Conservation (phyloP, 306 rosid genomes). For the Lagenaria siceraria region DNA sequence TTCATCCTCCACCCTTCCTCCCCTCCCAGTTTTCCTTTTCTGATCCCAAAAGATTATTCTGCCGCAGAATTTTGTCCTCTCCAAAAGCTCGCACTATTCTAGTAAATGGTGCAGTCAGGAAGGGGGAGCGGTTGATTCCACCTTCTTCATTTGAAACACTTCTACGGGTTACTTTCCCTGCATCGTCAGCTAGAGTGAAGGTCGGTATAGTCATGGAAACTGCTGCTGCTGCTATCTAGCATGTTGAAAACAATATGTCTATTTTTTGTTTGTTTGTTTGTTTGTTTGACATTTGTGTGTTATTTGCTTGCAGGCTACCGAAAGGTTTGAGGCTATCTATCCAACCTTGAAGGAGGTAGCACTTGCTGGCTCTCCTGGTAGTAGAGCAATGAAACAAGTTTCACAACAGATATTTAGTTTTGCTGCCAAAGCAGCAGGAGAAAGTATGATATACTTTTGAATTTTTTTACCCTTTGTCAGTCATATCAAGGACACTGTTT, state of each 20-base stretch:
- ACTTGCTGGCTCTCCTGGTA: conserved; percentile 73
- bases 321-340: conserved; percentile 81
- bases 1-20: neutral
- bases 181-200: conserved; percentile 67
- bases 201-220: conserved; percentile 23
- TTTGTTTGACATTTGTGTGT: neutral
- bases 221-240: neutral
- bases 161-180: conserved; percentile 56
- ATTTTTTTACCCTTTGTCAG: neutral
- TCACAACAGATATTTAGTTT: conserved; percentile 61
- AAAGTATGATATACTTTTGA: conserved; percentile 32
- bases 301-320: conserved; percentile 58
- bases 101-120: conserved; percentile 78
- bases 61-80: conserved; percentile 57
- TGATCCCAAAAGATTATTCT: neutral
- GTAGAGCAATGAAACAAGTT: conserved; percentile 90
- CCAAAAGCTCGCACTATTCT: conserved; percentile 76
- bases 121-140: conserved; percentile 82
- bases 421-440: conserved; percentile 63
- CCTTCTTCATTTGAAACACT: conserved; percentile 67
- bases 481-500: neutral
- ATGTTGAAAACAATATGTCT: neutral
- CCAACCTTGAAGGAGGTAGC: conserved; percentile 75
- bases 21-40: neutral
- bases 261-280: neutral